Evolutionary conservation across 1,284 basidiomycete genomes (phyloP).

Genomic region (Apiotrichum sp.): DNA sequence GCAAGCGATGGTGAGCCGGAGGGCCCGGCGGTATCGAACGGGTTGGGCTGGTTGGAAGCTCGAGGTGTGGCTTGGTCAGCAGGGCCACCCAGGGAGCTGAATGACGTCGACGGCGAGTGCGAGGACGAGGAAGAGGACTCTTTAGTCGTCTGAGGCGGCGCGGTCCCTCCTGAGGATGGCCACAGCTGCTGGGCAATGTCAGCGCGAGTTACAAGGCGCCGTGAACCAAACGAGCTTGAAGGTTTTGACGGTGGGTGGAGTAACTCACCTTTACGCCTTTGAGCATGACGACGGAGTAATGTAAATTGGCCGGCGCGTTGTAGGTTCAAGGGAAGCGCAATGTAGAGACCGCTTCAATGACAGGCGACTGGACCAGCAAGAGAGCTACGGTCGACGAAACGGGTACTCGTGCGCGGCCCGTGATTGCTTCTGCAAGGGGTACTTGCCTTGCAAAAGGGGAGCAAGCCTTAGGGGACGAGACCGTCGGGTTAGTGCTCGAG

Average conservation of each 20-base stretch:
- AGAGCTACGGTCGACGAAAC: no score
- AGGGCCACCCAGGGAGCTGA: slow-evolving; percentile 45
- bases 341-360: no score
- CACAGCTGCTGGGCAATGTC: slow-evolving; percentile 33
- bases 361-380: no score
- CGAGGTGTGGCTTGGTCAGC: slow-evolving; percentile 67
- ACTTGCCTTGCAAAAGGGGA: no score
- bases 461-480: no score
- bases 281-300: slow-evolving; percentile 26
- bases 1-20: slow-evolving; percentile 16
- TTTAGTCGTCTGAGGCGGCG: slow-evolving; percentile 11
- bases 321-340: neutral
- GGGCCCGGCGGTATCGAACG: slow-evolving; percentile 54
- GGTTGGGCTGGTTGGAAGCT: slow-evolving; percentile 57
- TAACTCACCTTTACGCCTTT: slow-evolving; percentile 43
- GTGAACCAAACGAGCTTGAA: no score
- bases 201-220: neutral
- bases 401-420: no score
- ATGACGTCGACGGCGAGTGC: slow-evolving; percentile 37
- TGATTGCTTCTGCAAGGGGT: no score
- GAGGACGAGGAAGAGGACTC: slow-evolving; percentile 18
- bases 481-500: no score
- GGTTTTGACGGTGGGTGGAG: neutral
- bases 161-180: slow-evolving; percentile 24
- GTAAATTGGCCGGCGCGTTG: neutral